Evolutionary conservation across 2,329 filamentous ascomycete species (phyloP).

Genomic region (Cryoendolithus antarcticus): DNA sequence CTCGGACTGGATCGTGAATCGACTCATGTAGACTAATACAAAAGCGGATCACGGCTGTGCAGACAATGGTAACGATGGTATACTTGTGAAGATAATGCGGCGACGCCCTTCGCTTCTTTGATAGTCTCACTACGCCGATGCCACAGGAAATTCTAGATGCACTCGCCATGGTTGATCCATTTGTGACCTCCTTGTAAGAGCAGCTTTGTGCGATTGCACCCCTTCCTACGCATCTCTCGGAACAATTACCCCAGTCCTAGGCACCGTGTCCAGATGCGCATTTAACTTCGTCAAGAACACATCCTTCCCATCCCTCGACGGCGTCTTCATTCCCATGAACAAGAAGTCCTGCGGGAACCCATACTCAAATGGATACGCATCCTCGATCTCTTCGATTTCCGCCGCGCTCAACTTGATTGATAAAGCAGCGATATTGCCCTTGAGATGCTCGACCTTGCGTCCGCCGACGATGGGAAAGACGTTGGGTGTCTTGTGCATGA

Average conservation of each 20-base stretch:
- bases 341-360: slow-evolving; percentile 47
- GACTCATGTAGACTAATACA: no score
- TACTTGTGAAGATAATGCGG: no score
- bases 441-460: slow-evolving; percentile 58
- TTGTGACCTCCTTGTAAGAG: no score
- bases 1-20: no score
- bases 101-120: no score
- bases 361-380: slow-evolving; percentile 42
- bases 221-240: not conserved
- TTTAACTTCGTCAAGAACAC: slow-evolving; percentile 18
- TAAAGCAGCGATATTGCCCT: slow-evolving; percentile 52
- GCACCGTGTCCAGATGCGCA: not conserved
- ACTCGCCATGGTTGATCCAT: no score
- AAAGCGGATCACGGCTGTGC: no score
- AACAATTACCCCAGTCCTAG: not conserved
- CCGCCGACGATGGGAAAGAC: slow-evolving; percentile 66
- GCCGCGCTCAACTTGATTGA: slow-evolving; percentile 41
- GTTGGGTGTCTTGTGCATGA: slow-evolving; percentile 51
- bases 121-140: no score
- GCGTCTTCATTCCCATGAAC: slow-evolving; percentile 18
- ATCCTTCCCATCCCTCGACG: slow-evolving; percentile 12
- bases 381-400: slow-evolving; percentile 53
- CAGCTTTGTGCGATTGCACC: no score
- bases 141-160: no score
- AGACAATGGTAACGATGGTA: no score